A percentile compares a stretch with the other conserved stretches of the same genome.
These are phyloP conservation scores for Penicillium frequentans DNA, from an alignment of 2,329 filamentous ascomycete genomes.

Conservation along the genomic window DNA sequence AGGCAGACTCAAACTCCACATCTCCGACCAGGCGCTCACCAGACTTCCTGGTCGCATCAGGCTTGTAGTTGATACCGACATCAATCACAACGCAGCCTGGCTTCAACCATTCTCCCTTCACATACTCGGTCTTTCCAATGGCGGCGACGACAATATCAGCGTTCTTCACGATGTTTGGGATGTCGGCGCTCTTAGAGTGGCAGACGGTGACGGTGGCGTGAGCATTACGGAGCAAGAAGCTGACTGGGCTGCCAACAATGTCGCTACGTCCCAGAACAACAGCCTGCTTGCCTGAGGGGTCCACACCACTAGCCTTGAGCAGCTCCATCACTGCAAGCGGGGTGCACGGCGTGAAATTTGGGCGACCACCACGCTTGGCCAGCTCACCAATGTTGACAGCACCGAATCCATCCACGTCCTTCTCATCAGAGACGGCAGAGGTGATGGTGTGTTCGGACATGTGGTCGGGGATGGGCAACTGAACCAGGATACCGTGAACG, in stretches of 20 bases:
- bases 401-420: constrained; percentile 98
- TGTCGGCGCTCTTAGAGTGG: constrained; percentile 79
- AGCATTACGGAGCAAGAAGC: constrained; percentile 90
- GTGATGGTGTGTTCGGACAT: constrained; percentile 90
- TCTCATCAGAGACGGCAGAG: constrained; percentile 85
- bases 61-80: constrained; percentile 94
- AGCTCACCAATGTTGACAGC: constrained; percentile 93
- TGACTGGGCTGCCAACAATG: constrained; percentile 95
- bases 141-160: constrained; percentile 91
- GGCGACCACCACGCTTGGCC: constrained; percentile 88
- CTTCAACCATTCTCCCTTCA: constrained; percentile 96
- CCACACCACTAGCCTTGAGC: constrained; percentile 77
- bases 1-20: constrained; percentile 85
- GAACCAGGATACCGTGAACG: constrained; percentile 90
- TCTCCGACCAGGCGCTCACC: constrained; percentile 91
- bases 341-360: constrained; percentile 90
- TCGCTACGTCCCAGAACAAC: constrained; percentile 94
- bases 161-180: constrained; percentile 72
- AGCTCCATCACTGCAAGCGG: constrained; percentile 97
- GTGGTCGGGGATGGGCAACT: constrained; percentile 84
- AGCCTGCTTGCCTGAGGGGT: constrained; percentile 85
- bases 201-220: constrained; percentile 96
- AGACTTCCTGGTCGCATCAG: constrained; percentile 86
- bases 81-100: constrained; percentile 94
- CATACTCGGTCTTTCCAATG: constrained; percentile 81